A percentile compares a stretch with the other conserved stretches of the same genome.
phyloP scores from a whole-genome alignment of 495 filamentous ascomycete species.

The Clavariopsis aquatica region DNA sequence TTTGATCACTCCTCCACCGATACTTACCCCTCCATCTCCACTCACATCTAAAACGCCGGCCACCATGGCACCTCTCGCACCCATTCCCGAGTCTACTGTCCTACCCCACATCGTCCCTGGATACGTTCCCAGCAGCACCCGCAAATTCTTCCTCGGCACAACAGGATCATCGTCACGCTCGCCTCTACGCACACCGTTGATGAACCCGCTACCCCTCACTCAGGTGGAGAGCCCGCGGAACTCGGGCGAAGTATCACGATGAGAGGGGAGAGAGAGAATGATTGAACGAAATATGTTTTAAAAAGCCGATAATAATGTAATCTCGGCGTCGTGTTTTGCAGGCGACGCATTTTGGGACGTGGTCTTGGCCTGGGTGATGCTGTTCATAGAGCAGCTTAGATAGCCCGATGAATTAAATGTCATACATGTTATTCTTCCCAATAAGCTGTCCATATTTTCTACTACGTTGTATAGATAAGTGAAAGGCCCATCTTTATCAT shows the following conservation, averaged over 20 bases:
- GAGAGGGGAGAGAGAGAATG: background rate
- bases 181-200: background rate
- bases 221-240: slow-evolving; percentile 2
- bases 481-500: no score
- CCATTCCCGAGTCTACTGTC: background rate
- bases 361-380: no score
- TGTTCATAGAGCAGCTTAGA: no score
- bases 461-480: no score
- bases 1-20: no score
- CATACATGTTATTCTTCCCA: no score
- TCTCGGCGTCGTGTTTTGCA: no score
- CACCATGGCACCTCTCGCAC: background rate
- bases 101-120: background rate
- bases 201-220: slow-evolving; percentile 7
- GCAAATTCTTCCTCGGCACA: slow-evolving; percentile 19
- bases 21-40: background rate
- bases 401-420: no score
- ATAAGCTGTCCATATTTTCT: no score
- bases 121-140: background rate
- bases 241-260: background rate
- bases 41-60: background rate
- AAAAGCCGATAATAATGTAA: background rate
- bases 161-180: background rate
- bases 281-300: background rate
- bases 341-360: no score